phyloP scores from a whole-genome alignment of 2,329 filamentous ascomycete genomes.

The Rhynchosporium graminicola region DNA sequence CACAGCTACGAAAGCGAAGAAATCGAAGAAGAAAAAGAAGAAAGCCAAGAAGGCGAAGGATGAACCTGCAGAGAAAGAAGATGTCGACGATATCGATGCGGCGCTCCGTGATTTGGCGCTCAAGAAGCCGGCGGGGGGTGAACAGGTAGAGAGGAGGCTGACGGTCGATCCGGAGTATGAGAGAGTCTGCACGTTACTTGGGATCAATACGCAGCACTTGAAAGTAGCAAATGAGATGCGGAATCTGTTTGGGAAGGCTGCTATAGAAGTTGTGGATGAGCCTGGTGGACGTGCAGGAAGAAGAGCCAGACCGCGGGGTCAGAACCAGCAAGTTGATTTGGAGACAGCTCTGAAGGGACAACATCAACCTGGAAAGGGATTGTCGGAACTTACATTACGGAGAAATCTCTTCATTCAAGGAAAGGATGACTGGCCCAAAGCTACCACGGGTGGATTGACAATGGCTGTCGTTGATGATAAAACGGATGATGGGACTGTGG shows the following conservation, averaged over 20 bases:
- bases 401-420: constrained; percentile 70
- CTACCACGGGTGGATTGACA: constrained; percentile 73
- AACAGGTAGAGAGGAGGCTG: constrained; percentile 25
- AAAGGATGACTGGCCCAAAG: constrained; percentile 71
- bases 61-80: constrained; percentile 32
- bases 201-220: constrained; percentile 70
- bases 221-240: constrained; percentile 93
- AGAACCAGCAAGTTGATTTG: constrained; percentile 46
- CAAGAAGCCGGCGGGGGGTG: constrained; percentile 31
- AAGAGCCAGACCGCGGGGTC: constrained; percentile 45
- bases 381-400: constrained; percentile 59
- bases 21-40: constrained; percentile 60
- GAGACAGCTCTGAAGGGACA: constrained; percentile 45
- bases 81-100: constrained; percentile 65
- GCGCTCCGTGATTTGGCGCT: constrained; percentile 61
- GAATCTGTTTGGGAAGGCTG: constrained; percentile 65
- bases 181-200: constrained; percentile 54
- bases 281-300: constrained; percentile 46
- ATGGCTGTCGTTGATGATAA: constrained; percentile 65
- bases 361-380: constrained; percentile 52
- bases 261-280: constrained; percentile 57
- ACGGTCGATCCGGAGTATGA: constrained; percentile 44
- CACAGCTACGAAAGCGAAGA: constrained; percentile 50
- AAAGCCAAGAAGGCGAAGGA: constrained; percentile 41
- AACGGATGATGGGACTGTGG: constrained; percentile 57